Percentiles rank a stretch among this genome's conserved stretches.
These are phyloP conservation scores for Lactuca saligna DNA, from an alignment of 129 eudicot genomes.

Conservation along the genomic window DNA sequence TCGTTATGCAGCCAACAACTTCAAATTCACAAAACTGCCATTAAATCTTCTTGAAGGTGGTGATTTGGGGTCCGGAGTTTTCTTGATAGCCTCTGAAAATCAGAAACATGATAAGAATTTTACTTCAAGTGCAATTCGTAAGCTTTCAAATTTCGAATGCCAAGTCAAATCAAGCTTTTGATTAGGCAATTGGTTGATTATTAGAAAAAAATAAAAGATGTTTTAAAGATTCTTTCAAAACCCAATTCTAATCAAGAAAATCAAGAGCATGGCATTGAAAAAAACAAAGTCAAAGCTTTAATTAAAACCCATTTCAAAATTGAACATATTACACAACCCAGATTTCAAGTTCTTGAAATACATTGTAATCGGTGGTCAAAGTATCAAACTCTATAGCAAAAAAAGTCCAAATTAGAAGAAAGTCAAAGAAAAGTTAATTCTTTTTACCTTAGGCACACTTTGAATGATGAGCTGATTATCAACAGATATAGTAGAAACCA, in stretches of 20 bases:
- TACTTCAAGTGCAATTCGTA: neutral
- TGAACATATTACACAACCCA: conserved; percentile 18
- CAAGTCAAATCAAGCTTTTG: neutral
- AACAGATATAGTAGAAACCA: conserved; percentile 39
- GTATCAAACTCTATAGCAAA: neutral
- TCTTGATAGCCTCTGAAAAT: conserved; percentile 46
- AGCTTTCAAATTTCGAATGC: neutral
- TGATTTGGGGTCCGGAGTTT: conserved; percentile 36
- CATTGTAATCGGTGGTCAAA: neutral
- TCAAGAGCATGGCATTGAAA: neutral
- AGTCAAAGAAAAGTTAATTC: conserved; percentile 7
- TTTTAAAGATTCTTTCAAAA: neutral
- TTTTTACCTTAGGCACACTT: conserved; percentile 40
- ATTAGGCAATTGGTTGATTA: neutral
- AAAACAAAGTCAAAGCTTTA: conserved; percentile 18
- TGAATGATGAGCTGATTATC: conserved; percentile 15
- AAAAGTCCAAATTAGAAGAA: conserved; percentile 16
- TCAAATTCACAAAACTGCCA: conserved; percentile 36
- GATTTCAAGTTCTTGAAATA: neutral
- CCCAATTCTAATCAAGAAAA: conserved; percentile 15
- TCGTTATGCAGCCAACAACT: conserved; percentile 25
- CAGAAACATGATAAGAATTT: conserved; percentile 17
- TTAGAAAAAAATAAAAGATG: neutral
- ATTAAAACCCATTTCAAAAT: conserved; percentile 23
- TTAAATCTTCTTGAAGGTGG: conserved; percentile 26